phyloP scores from a whole-genome alignment of 2,329 filamentous ascomycete species.

The Tolypocladium tropicale region DNA sequence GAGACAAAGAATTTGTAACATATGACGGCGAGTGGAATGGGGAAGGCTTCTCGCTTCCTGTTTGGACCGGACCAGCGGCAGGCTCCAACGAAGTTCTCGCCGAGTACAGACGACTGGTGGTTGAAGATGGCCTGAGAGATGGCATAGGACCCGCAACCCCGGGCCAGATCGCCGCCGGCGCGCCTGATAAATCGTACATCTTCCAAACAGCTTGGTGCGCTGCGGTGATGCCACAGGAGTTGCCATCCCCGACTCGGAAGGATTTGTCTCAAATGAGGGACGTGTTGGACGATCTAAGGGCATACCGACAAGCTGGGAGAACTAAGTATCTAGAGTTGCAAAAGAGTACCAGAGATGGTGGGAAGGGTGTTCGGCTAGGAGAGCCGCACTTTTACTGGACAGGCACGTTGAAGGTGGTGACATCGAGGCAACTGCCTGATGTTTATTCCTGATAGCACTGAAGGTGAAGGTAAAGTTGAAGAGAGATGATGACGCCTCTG shows the following conservation, averaged over 20 bases:
- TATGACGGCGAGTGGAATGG: conserved; percentile 16
- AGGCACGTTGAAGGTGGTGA: conserved; percentile 25
- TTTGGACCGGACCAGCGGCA: conserved; percentile 38
- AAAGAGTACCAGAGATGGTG: conserved; percentile 3
- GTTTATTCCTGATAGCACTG: neutral
- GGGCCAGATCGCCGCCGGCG: conserved; percentile 38
- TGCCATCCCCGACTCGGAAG: conserved; percentile 15
- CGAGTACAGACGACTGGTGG: conserved; percentile 36
- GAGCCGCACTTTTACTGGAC: conserved; percentile 27
- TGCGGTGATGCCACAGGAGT: conserved; percentile 25
- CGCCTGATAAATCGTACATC: conserved; percentile 32
- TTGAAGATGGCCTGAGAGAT: conserved; percentile 23
- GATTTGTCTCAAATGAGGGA: conserved; percentile 30
- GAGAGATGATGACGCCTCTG: no score
- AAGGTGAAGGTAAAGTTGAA: neutral
- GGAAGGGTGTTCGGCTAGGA: conserved; percentile 6
- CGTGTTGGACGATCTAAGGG: conserved; percentile 30
- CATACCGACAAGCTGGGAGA: conserved; percentile 23
- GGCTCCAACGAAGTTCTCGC: conserved; percentile 27
- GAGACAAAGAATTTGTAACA: conserved; percentile 13
- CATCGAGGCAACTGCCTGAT: neutral
- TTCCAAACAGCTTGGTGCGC: conserved; percentile 44
- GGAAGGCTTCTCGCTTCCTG: conserved; percentile 11
- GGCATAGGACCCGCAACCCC: conserved; percentile 35
- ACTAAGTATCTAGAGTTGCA: conserved; percentile 14